Evolutionary conservation across 495 filamentous ascomycete species (phyloP), one percentile per base, ranked within the genome.

Genomic region (Annulohypoxylon maeteangense): DNA sequence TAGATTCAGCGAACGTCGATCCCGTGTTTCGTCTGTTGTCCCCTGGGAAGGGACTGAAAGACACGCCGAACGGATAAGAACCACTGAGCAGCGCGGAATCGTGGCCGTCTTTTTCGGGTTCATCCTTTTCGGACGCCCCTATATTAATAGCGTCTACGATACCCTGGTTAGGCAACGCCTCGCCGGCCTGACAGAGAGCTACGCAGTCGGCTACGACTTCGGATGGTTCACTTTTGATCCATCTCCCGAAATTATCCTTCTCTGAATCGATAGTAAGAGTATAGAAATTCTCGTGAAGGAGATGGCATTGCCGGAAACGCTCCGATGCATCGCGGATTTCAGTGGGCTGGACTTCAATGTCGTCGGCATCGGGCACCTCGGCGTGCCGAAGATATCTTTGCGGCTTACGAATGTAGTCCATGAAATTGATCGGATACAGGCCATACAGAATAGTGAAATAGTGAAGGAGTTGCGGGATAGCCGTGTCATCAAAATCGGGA

Each of bases 401-500:
- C 2, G 91, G 91, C 70, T 93, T 92, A 23, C 90, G 84, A 48
- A 93, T 90, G 78, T 91, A 93, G 69, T 87, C 87, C 82, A 90
- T 86, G 75, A 93, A 90, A 74, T 92, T 92, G 65, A 92, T 86
- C n/a, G 91, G 91, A 67, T 93, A 93, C 7, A 93, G 80, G 11
- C 91, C 91, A 65, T 93, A 93, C 2, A 93, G 81, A 45, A 91
- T 88, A 7, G 93, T 88, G 84, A 97, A 89, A 84, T 97, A 86
- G 73, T 93, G 77, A 72, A 89, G 71, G 72, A 97, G 75, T 76
- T 95, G 80, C 72, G 92, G 92, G 42, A 91, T 81, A 65, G 90
- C 78, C 72, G 86, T 76, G 74, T 87, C 87, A 42, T 88, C 85
- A 36, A 81, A 80, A 56, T 89, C 86, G 12, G 88, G 80, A 3